Percentiles rank a stretch among this genome's conserved stretches.
These are phyloP conservation scores for Cutaneotrichosporon sp. DNA, from an alignment of 1,284 basidiomycete species.

Conservation along the genomic window DNA sequence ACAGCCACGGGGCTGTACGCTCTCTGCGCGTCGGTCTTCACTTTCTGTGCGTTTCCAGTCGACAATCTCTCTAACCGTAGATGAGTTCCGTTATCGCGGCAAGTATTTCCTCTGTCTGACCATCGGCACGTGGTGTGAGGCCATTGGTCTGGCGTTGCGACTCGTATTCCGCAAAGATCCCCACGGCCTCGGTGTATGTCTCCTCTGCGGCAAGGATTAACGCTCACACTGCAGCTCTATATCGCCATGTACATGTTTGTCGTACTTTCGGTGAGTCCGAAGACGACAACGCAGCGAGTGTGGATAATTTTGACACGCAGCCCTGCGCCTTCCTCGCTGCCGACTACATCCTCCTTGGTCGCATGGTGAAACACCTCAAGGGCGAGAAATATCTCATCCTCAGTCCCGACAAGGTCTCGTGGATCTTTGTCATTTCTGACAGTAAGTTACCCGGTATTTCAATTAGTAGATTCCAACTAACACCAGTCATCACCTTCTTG, in stretches of 20 bases:
- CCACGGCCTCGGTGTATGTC: constrained; percentile 6
- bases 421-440: constrained; percentile 51
- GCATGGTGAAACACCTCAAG: constrained; percentile 56
- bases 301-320: constrained; percentile 26
- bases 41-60: constrained; percentile 47
- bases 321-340: constrained; percentile 73
- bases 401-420: constrained; percentile 25
- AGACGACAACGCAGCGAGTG: too few relatives aligned
- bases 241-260: constrained; percentile 19
- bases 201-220: background rate
- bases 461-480: background rate
- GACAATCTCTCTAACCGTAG: constrained; percentile 2
- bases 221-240: constrained; percentile 4
- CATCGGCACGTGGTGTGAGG: constrained; percentile 15
- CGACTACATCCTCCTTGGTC: constrained; percentile 63
- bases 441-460: constrained; percentile 40
- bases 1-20: constrained; percentile 56
- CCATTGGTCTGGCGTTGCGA: constrained; percentile 16
- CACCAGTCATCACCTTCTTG: constrained; percentile 55
- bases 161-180: constrained; percentile 10
- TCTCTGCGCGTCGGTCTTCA: constrained; percentile 55
- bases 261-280: constrained; percentile 8
- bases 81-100: constrained; percentile 11
- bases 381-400: constrained; percentile 50
- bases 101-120: constrained; percentile 18